Base-by-base conservation (phyloP, 331 rosid species). In the Erythrophleum ivorense region DNA sequence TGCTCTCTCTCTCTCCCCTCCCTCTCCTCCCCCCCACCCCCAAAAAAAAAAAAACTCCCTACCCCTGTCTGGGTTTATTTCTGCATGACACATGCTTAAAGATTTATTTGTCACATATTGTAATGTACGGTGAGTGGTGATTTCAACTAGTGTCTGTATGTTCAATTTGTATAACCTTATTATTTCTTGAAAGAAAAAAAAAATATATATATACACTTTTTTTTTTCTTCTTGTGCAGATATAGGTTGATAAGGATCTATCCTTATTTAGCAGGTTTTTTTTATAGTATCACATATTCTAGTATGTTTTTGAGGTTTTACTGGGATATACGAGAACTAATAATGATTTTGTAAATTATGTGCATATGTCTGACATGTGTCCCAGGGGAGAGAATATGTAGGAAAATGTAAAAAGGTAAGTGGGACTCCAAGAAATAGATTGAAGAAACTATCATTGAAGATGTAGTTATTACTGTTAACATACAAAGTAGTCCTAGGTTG, bases 371-470 rank as follows among this genome's bases (percentile, higher is more conserved):
- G 55, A 16, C 66, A 55, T 62, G 67, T 55, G 9, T 31, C 38
- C 40, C 2, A 10, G 43, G 29, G 9, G 64, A 66, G 58, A 48
- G 21, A 18, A n/a, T 31, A 11, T 5, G 15, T 40, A 60, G 50
- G 74, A 49, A 68, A 81, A 82, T 49, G 67, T 50, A 62, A 68
- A 1, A 38, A 24, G 24, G 15, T 33, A 31, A 73, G 68, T 66
- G 60, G 60, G 53, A 29, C 52, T 33, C 33, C 21, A 45, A 8
- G 65, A 59, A 45, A 68, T 52, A 40, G 48, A 15, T 40, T 8
- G 55, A 82, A 55, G 53, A 45, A 54, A 54, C 60, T 18, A 54
- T n/a, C 7, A 6, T 5, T 54, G 52, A 81, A 67, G 53, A 45
- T 16, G 7, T 46, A 54, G 38, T 46, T 76, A 13, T 46, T 34